phyloP scores from a whole-genome alignment of 371 early-diverging fungal genomes.

The Smittium culicis region DNA sequence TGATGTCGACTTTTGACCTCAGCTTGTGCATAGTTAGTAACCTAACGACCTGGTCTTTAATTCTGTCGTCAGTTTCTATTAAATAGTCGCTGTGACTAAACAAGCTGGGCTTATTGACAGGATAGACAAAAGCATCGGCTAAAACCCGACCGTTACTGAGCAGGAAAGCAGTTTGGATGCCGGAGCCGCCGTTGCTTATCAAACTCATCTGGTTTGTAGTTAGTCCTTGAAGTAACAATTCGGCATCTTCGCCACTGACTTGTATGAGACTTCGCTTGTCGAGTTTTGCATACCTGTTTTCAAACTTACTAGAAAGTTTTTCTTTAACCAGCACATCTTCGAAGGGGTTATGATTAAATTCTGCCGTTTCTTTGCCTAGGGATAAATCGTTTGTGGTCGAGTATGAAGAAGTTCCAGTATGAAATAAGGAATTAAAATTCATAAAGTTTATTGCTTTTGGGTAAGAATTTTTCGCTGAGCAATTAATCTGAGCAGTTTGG shows the following conservation, averaged over 20 bases:
- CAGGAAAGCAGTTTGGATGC: constrained; percentile 49
- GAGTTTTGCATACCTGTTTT: constrained; percentile 24
- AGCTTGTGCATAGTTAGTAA: constrained; percentile 66
- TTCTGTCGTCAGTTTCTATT: constrained; percentile 55
- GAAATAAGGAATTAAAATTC: too few relatives aligned
- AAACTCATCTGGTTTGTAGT: constrained; percentile 72
- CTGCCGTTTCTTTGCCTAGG: too few relatives aligned
- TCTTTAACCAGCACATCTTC: neutral
- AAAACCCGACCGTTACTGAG: constrained; percentile 61
- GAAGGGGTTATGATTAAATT: too few relatives aligned
- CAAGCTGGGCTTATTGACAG: constrained; percentile 41
- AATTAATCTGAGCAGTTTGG: too few relatives aligned
- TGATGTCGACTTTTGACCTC: constrained; percentile 55
- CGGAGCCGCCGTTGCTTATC: constrained; percentile 54
- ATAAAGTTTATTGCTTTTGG: too few relatives aligned
- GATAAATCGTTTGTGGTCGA: too few relatives aligned
- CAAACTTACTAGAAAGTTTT: neutral
- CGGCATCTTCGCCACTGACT: constrained; percentile 55
- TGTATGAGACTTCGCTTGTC: constrained; percentile 50
- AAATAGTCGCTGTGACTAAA: constrained; percentile 54
- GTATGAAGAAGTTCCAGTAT: too few relatives aligned
- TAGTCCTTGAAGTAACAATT: constrained; percentile 76
- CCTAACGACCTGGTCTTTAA: constrained; percentile 34
- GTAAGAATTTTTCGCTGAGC: too few relatives aligned
- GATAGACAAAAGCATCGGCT: constrained; percentile 81